Conservation (phyloP, 768 basidiomycete genomes). For the Termitomyces sp. region DNA sequence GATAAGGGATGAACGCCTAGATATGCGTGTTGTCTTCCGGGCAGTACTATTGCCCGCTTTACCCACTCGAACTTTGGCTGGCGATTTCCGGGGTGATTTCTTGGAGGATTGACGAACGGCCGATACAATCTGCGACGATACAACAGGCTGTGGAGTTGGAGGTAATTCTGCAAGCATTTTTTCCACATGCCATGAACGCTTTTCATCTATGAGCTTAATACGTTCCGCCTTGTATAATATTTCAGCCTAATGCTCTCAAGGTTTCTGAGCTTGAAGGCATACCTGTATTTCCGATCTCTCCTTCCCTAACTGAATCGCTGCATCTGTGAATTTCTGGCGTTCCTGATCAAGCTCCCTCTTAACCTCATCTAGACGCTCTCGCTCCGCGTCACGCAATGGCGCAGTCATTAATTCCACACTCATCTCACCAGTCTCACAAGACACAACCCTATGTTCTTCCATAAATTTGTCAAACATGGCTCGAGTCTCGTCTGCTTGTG, state of each 20-base stretch:
- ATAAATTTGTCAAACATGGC: slow-evolving; percentile 35
- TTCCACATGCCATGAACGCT: slow-evolving; percentile 66
- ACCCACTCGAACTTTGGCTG: slow-evolving; percentile 40
- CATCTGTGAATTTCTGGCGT: slow-evolving; percentile 57
- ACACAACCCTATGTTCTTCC: slow-evolving; percentile 32
- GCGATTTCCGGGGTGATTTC: slow-evolving; percentile 34
- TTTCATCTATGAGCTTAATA: slow-evolving; percentile 59
- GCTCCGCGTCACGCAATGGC: slow-evolving; percentile 51
- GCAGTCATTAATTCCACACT: slow-evolving; percentile 49
- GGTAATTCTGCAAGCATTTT: slow-evolving; percentile 55
- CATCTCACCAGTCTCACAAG: slow-evolving; percentile 32
- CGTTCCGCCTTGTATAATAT: slow-evolving; percentile 46
- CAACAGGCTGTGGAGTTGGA: slow-evolving; percentile 30
- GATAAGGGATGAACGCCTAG: slow-evolving; percentile 41
- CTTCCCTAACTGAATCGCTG: slow-evolving; percentile 54
- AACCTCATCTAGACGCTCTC: slow-evolving; percentile 45
- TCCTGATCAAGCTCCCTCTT: slow-evolving; percentile 60
- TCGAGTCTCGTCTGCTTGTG: slow-evolving; percentile 1
- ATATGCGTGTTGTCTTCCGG: slow-evolving; percentile 41
- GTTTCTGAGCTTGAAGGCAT: not conserved
- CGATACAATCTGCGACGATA: not conserved
- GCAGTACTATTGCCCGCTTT: slow-evolving; percentile 33
- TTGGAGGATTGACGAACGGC: slow-evolving; percentile 7
- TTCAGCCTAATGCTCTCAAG: not conserved
- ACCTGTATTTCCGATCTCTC: slow-evolving; percentile 70